A percentile compares a stretch with the other conserved stretches of the same genome.
Conservation (phyloP, 2,329 filamentous ascomycete genomes). For the Exutisphaerella laricina region DNA sequence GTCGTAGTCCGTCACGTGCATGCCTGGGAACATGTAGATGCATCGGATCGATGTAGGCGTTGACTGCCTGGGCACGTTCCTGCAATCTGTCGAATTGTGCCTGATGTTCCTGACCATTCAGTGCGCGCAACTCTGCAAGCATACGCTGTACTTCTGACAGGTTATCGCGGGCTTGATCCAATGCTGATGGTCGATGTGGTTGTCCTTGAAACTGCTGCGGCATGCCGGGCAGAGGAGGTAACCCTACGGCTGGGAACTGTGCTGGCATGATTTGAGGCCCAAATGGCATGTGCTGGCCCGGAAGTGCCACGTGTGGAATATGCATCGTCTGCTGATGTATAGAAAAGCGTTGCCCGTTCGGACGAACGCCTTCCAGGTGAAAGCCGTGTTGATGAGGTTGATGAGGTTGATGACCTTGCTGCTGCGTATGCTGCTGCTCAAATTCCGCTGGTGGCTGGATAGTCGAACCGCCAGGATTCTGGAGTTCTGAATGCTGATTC, state of each 20-base stretch:
- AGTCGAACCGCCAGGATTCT: neutral
- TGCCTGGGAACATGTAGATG: conserved; percentile 4
- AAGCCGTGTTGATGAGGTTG: conserved; percentile 24
- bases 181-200: conserved; percentile 20
- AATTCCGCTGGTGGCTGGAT: neutral
- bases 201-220: conserved; percentile 3
- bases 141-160: conserved; percentile 30
- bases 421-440: neutral
- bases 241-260: conserved; percentile 3
- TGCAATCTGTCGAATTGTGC: conserved; percentile 21
- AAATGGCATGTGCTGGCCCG: conserved; percentile 8
- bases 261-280: neutral
- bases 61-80: conserved; percentile 22
- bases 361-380: conserved; percentile 27
- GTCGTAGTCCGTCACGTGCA: neutral
- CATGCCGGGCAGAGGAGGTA: conserved; percentile 8
- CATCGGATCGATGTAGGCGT: conserved; percentile 31
- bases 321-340: conserved; percentile 28
- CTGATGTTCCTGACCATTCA: conserved; percentile 21
- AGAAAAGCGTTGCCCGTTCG: conserved; percentile 28
- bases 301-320: conserved; percentile 8
- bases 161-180: conserved; percentile 30
- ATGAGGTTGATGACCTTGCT: neutral
- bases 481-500: neutral
- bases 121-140: conserved; percentile 25